phyloP scores from a whole-genome alignment of 352 stramenopile genomes.

The Lagenidium giganteum region DNA sequence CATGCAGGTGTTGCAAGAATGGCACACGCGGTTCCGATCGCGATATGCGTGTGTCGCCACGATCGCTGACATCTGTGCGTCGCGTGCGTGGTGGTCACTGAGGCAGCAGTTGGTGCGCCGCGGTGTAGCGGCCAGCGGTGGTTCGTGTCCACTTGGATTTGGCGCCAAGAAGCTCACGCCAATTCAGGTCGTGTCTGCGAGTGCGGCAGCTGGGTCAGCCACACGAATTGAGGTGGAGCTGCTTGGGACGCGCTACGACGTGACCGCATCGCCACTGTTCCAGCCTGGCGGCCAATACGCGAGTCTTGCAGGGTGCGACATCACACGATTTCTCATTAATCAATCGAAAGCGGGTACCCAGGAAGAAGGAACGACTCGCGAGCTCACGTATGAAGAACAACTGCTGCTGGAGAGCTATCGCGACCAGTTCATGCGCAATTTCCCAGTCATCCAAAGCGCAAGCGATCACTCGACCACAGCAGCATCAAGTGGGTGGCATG shows the following conservation, averaged over 20 bases:
- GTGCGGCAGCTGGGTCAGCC: too few relatives aligned
- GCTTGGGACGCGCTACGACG: slow-evolving; percentile 50
- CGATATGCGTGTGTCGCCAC: slow-evolving; percentile 43
- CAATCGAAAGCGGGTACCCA: slow-evolving; percentile 37
- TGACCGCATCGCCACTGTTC: slow-evolving; percentile 44
- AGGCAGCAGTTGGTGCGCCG: slow-evolving; percentile 28
- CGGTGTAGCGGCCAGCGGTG: slow-evolving; percentile 7
- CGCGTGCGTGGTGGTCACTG: slow-evolving; percentile 33
- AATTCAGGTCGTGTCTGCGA: too few relatives aligned
- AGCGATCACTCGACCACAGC: not conserved
- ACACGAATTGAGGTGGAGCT: slow-evolving; percentile 31
- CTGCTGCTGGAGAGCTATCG: slow-evolving; percentile 50
- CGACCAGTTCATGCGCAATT: slow-evolving; percentile 30
- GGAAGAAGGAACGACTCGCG: slow-evolving; percentile 22
- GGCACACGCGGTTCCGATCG: slow-evolving; percentile 42
- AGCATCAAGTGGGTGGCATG: slow-evolving; percentile 27
- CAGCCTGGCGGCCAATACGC: slow-evolving; percentile 30
- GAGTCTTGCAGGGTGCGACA: slow-evolving; percentile 56
- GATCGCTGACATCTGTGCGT: slow-evolving; percentile 37
- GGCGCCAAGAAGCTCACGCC: slow-evolving; percentile 22
- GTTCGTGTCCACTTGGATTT: slow-evolving; percentile 65
- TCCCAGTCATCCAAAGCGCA: slow-evolving; percentile 24
- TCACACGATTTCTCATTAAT: slow-evolving; percentile 45
- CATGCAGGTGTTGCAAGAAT: slow-evolving; percentile 35
- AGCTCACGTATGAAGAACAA: slow-evolving; percentile 58